A percentile compares a stretch with the other conserved stretches of the same genome.
Evolutionary conservation across 305 asterid genomes (phyloP).

Genomic region (Fraxinus latifolia): DNA sequence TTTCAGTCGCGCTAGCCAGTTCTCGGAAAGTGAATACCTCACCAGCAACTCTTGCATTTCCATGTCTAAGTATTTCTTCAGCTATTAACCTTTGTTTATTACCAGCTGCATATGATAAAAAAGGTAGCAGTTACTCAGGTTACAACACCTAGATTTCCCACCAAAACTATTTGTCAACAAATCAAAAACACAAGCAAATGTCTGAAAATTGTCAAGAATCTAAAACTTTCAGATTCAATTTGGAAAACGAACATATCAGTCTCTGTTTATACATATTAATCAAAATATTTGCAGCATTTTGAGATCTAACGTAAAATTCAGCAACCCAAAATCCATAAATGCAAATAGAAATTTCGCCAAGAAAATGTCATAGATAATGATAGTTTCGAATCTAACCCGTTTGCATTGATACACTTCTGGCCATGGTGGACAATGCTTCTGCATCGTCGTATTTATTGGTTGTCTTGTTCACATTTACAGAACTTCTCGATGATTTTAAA

Average conservation of each 20-base stretch:
- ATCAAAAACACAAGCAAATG: not conserved
- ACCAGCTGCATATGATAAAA: slow-evolving; percentile 25
- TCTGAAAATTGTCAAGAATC: not conserved
- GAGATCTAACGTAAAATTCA: not conserved
- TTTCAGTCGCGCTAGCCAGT: slow-evolving; percentile 49
- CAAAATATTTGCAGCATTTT: not conserved
- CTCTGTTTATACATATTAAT: not conserved
- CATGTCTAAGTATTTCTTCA: slow-evolving; percentile 43
- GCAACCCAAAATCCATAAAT: not conserved
- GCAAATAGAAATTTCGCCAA: not conserved
- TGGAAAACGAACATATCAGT: not conserved
- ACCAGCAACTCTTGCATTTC: slow-evolving; percentile 40
- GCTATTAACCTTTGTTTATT: slow-evolving; percentile 39
- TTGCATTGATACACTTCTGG: slow-evolving; percentile 64
- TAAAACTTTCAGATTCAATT: not conserved
- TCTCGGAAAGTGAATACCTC: slow-evolving; percentile 63
- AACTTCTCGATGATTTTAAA: slow-evolving; percentile 41
- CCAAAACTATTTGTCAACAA: not conserved
- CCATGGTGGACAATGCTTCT: slow-evolving; percentile 42
- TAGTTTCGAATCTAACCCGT: slow-evolving; percentile 39
- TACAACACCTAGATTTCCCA: not conserved
- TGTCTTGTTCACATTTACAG: slow-evolving; percentile 33
- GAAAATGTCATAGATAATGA: not conserved
- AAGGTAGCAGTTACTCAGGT: not conserved
- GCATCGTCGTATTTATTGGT: slow-evolving; percentile 30